These are phyloP conservation scores for Ustilago loliicola DNA, from an alignment of 1,284 basidiomycete genomes.

Conservation along the genomic window DNA sequence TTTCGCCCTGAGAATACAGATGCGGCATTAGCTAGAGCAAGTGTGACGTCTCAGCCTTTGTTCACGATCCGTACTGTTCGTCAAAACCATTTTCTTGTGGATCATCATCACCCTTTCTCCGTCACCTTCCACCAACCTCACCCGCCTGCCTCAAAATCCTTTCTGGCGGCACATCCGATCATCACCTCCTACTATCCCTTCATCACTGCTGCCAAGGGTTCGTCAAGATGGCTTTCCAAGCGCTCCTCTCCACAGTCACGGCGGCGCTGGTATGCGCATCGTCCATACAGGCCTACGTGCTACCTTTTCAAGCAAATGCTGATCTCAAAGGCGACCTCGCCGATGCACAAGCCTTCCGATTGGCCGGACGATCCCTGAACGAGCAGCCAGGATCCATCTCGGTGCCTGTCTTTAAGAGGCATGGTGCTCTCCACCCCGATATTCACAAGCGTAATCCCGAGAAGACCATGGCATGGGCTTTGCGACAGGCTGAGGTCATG, in stretches of 20 bases:
- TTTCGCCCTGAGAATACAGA: background rate
- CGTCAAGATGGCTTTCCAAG: constrained; percentile 33
- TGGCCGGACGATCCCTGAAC: constrained; percentile 31
- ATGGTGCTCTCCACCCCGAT: constrained; percentile 46
- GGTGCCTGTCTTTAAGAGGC: constrained; percentile 45
- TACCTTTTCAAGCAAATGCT: constrained; percentile 35
- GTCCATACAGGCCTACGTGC: constrained; percentile 33
- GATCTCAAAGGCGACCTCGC: constrained; percentile 32
- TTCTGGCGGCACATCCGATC: constrained; percentile 1
- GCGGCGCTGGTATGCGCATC: constrained; percentile 43
- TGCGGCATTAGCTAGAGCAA: background rate
- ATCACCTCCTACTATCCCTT: background rate
- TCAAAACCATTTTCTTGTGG: background rate
- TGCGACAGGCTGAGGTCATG: constrained; percentile 52
- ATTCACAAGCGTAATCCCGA: constrained; percentile 40
- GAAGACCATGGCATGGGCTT: constrained; percentile 43
- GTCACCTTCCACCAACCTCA: constrained; percentile 3
- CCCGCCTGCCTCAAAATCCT: background rate
- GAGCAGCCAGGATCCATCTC: constrained; percentile 29
- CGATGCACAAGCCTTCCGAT: constrained; percentile 23
- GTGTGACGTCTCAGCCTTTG: constrained; percentile 6
- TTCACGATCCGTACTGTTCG: background rate
- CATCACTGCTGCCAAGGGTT: background rate
- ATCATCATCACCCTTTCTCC: too few relatives aligned
- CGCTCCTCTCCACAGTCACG: constrained; percentile 33